phyloP scores from a whole-genome alignment of 164 flowering plant species.

The Tetracentron sinense region DNA sequence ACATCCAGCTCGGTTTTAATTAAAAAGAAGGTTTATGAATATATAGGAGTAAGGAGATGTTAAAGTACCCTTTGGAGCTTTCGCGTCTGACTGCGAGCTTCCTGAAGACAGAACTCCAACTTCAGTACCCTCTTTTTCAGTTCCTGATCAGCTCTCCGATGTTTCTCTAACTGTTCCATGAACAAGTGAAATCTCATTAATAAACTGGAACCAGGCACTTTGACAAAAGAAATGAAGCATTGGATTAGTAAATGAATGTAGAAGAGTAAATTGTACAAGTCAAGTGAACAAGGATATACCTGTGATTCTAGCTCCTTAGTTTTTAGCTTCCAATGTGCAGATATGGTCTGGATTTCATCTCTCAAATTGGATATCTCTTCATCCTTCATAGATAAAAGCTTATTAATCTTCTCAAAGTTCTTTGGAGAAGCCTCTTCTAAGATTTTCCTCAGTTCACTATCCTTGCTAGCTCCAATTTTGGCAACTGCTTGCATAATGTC shows the following conservation, averaged over 20 bases:
- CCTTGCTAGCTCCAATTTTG: constrained; percentile 61
- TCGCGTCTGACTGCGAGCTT: constrained; percentile 84
- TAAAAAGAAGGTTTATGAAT: too few relatives aligned
- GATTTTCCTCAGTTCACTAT: constrained; percentile 59
- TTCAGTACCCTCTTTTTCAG: constrained; percentile 85
- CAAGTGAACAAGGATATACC: constrained; percentile 29
- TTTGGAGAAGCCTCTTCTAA: constrained; percentile 76
- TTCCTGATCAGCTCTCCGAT: constrained; percentile 78
- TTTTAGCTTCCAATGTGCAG: constrained; percentile 86
- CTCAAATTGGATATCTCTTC: constrained; percentile 74
- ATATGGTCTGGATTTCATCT: constrained; percentile 79
- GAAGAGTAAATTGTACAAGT: background rate
- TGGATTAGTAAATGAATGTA: too few relatives aligned
- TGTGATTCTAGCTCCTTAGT: constrained; percentile 83
- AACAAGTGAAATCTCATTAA: constrained; percentile 5
- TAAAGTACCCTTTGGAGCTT: constrained; percentile 87
- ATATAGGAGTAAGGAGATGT: too few relatives aligned
- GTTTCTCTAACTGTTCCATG: constrained; percentile 73
- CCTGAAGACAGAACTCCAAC: constrained; percentile 91
- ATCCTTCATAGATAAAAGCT: constrained; percentile 64
- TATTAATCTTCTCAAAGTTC: constrained; percentile 72
- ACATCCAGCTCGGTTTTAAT: too few relatives aligned
- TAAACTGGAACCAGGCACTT: background rate
- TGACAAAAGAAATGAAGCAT: too few relatives aligned
- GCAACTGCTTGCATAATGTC: constrained; percentile 79